phyloP scores from a whole-genome alignment of 2,329 filamentous ascomycete genomes.

The Fusarium musae region DNA sequence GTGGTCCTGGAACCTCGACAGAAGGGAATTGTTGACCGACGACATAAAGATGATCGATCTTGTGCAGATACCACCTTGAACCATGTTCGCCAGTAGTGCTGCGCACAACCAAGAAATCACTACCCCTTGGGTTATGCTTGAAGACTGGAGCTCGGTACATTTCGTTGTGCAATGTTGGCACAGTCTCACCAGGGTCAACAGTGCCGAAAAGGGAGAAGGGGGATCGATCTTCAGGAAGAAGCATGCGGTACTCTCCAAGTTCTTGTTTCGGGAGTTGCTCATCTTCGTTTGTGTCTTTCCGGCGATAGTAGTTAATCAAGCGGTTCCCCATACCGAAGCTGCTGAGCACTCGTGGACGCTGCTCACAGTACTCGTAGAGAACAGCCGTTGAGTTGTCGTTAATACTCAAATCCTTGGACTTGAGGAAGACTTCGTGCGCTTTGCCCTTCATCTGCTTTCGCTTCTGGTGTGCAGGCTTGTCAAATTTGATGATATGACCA shows the following conservation, averaged over 20 bases:
- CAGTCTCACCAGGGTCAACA: slow-evolving; percentile 89
- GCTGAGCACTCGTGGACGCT: slow-evolving; percentile 89
- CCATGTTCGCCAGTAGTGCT: slow-evolving; percentile 83
- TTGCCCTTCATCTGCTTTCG: slow-evolving; percentile 85
- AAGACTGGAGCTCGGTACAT: slow-evolving; percentile 97
- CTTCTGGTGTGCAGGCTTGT: slow-evolving; percentile 77
- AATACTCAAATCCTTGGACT: slow-evolving; percentile 84
- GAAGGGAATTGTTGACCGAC: slow-evolving; percentile 95
- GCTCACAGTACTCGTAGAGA: slow-evolving; percentile 95
- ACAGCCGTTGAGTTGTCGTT: slow-evolving; percentile 90
- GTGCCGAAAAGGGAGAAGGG: slow-evolving; percentile 96
- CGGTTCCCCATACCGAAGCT: slow-evolving; percentile 98
- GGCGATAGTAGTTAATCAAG: slow-evolving; percentile 96
- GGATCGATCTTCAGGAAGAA: slow-evolving; percentile 93
- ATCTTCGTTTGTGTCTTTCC: slow-evolving; percentile 78
- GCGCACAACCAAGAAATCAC: slow-evolving; percentile 88
- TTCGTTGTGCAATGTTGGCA: slow-evolving; percentile 90
- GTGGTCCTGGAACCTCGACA: slow-evolving; percentile 90
- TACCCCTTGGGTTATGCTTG: slow-evolving; percentile 79
- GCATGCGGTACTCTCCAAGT: slow-evolving; percentile 86
- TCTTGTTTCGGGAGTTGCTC: slow-evolving; percentile 80
- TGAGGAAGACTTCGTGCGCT: slow-evolving; percentile 80
- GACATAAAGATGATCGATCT: slow-evolving; percentile 89
- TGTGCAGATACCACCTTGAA: slow-evolving; percentile 83
- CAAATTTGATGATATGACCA: slow-evolving; percentile 77